Percentiles rank a stretch among this genome's conserved stretches.
These are phyloP conservation scores for Ballota nigra DNA, from an alignment of 257 asterid species.

Conservation along the genomic window DNA sequence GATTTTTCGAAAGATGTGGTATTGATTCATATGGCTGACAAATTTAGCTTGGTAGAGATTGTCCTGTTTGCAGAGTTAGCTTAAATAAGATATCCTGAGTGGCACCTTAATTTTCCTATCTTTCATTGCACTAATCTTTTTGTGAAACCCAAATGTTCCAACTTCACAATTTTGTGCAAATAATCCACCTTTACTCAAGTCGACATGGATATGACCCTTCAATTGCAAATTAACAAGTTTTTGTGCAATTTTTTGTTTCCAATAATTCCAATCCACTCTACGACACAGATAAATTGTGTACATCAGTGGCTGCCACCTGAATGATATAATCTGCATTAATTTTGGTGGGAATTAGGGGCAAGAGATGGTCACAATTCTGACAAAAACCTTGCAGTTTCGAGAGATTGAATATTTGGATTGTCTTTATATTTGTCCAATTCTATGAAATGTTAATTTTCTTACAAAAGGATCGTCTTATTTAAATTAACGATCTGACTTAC, in stretches of 20 bases:
- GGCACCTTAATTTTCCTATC: neutral
- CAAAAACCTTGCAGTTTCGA: neutral
- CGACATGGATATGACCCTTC: neutral
- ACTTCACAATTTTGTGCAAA: neutral
- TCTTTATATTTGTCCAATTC: neutral
- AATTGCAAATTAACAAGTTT: neutral
- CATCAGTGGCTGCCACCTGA: slow-evolving; percentile 9
- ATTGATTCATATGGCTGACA: neutral
- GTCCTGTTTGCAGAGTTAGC: neutral
- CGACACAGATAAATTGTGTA: neutral
- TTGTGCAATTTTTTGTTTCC: neutral
- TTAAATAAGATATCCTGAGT: neutral
- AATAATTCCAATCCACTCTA: neutral
- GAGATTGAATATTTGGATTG: neutral
- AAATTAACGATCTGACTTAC: neutral
- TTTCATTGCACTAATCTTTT: neutral
- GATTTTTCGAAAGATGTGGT: slow-evolving; percentile 6
- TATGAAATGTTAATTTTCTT: neutral
- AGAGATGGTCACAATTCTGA: neutral
- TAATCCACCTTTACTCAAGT: neutral
- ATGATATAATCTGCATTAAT: neutral
- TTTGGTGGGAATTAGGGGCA: slow-evolving; percentile 8
- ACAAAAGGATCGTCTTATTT: neutral
- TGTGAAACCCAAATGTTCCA: neutral
- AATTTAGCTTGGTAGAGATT: neutral